Percentiles rank a stretch among this genome's conserved stretches.
phyloP scores from a whole-genome alignment of 225 moss, liverwort and hornwort species.

The Pseudisothecium myosuroides region DNA sequence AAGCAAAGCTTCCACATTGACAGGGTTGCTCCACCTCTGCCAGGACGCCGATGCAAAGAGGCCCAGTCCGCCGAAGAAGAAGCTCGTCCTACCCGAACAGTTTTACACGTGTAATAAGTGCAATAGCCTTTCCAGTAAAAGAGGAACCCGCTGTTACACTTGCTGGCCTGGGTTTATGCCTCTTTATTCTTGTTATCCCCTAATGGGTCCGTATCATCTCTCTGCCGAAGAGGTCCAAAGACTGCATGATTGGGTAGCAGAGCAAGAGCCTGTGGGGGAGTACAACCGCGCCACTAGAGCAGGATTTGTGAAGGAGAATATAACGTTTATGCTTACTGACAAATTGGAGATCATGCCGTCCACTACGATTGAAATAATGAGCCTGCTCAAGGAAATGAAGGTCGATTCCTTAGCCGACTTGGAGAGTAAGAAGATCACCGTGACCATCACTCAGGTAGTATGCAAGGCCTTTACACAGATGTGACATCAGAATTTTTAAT shows the following conservation, averaged over 20 bases:
- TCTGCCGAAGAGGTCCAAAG: not conserved
- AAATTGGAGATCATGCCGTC: not conserved
- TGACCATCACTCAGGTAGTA: too few relatives aligned
- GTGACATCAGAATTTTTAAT: too few relatives aligned
- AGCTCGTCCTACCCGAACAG: not conserved
- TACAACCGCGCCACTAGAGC: not conserved
- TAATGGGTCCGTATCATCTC: not conserved
- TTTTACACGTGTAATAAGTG: not conserved
- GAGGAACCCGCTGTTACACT: not conserved
- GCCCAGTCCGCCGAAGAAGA: not conserved
- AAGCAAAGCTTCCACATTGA: not conserved
- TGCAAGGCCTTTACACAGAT: too few relatives aligned
- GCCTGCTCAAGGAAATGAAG: not conserved
- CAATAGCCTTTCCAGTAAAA: rapidly evolving
- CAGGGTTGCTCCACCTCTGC: not conserved
- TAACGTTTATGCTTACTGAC: not conserved
- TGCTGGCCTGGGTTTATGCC: not conserved
- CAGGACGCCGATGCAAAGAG: not conserved
- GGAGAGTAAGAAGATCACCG: too few relatives aligned
- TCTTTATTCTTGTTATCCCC: too few relatives aligned
- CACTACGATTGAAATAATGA: not conserved
- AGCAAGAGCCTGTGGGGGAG: not conserved
- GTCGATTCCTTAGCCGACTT: too few relatives aligned
- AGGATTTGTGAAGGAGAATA: not conserved
- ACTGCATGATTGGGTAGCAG: not conserved